A percentile compares a stretch with the other conserved stretches of the same genome.
Conservation (phyloP, 176 grass and related monocot genomes). For the Oryza glaberrima region DNA sequence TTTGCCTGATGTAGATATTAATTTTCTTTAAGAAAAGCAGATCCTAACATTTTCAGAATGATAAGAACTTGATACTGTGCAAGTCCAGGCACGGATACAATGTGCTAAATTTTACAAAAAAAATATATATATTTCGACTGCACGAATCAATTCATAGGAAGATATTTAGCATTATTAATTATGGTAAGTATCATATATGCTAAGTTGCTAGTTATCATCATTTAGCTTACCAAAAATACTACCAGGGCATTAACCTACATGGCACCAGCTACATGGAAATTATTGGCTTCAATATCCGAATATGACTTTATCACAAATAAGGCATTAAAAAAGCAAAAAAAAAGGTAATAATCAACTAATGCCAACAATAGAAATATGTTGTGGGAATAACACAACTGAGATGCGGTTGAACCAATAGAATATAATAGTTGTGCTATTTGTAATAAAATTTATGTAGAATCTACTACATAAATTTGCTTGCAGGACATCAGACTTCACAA, state of each 20-base stretch:
- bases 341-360: neutral
- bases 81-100: neutral
- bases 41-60: conserved; percentile 7
- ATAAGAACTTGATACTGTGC: neutral
- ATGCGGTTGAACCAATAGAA: neutral
- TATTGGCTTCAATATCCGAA: neutral
- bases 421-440: neutral
- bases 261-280: neutral
- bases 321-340: neutral
- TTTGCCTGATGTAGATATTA: neutral
- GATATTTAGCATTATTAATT: neutral
- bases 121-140: neutral
- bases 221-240: neutral
- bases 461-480: neutral
- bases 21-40: too few relatives aligned
- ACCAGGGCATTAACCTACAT: conserved; percentile 8
- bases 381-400: neutral
- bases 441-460: neutral
- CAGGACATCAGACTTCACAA: neutral
- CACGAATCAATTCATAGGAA: neutral
- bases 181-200: neutral
- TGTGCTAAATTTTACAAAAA: conserved; percentile 21
- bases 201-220: conserved; percentile 17
- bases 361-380: neutral
- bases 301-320: neutral